phyloP scores from a whole-genome alignment of 441 rosid species.

The Bruguiera hainesii region DNA sequence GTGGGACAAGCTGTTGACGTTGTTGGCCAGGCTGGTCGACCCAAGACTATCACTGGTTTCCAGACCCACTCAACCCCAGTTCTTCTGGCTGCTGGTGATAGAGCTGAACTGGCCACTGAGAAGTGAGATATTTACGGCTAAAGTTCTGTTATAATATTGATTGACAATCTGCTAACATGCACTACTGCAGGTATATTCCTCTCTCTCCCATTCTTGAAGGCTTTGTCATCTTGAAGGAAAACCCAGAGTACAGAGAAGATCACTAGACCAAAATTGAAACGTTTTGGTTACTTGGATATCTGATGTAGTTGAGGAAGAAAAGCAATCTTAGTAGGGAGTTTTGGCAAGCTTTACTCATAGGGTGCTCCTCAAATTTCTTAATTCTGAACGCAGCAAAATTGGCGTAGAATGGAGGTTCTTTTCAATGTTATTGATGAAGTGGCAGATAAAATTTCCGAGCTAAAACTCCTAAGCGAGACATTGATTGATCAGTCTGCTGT shows the following conservation, averaged over 20 bases:
- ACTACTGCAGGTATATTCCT: constrained; percentile 65
- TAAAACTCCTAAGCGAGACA: too few species aligned
- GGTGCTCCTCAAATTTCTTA: not conserved
- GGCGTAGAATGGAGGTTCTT: too few species aligned
- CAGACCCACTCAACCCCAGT: constrained; percentile 94
- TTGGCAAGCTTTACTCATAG: not conserved
- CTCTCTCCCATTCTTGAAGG: constrained; percentile 93
- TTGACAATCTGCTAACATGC: constrained; percentile 4
- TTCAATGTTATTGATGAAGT: too few species aligned
- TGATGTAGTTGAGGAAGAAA: not conserved
- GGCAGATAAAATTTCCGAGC: too few species aligned
- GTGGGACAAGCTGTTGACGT: constrained; percentile 97
- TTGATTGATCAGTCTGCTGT: too few species aligned
- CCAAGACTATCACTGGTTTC: constrained; percentile 90
- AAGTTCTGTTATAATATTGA: not conserved
- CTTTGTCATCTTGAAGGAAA: constrained; percentile 75
- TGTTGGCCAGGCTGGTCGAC: constrained; percentile 94
- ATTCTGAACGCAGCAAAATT: not conserved
- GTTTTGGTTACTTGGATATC: too few species aligned
- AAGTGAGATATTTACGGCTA: constrained; percentile 44
- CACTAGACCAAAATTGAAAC: constrained; percentile 25
- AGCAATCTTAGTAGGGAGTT: not conserved
- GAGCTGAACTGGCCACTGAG: constrained; percentile 93
- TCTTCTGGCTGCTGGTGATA: constrained; percentile 89
- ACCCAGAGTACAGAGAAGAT: constrained; percentile 66